phyloP scores from a whole-genome alignment of 768 basidiomycete species.

The Suillus subaureus region DNA sequence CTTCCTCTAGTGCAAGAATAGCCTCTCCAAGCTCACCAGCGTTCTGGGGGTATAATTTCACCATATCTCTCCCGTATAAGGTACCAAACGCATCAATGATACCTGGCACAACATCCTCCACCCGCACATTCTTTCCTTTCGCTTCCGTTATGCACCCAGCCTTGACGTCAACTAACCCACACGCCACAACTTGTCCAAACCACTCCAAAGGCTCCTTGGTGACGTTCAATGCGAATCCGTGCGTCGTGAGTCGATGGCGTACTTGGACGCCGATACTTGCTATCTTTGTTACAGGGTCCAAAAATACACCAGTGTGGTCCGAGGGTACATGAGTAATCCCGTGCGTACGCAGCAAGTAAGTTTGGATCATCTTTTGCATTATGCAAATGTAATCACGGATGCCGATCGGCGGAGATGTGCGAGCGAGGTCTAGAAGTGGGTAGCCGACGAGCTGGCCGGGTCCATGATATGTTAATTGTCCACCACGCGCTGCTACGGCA shows the following conservation, averaged over 20 bases:
- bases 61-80: conserved; percentile 51
- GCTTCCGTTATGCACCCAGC: conserved; percentile 68
- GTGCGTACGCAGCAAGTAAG: conserved; percentile 62
- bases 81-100: conserved; percentile 51
- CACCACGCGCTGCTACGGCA: conserved; percentile 79
- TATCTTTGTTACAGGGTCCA: conserved; percentile 79
- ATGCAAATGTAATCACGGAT: conserved; percentile 84
- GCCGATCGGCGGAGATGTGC: conserved; percentile 68
- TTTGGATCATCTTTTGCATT: conserved; percentile 72
- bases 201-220: conserved; percentile 78
- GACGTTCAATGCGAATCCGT: conserved; percentile 94
- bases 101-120: conserved; percentile 54
- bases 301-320: conserved; percentile 90
- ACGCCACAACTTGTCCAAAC: conserved; percentile 90
- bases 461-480: conserved; percentile 95
- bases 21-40: conserved; percentile 51
- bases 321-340: conserved; percentile 58
- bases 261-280: conserved; percentile 97
- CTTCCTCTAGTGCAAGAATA: conserved; percentile 49
- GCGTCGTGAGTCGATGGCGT: conserved; percentile 89
- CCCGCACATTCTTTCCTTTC: conserved; percentile 37
- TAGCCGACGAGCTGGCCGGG: conserved; percentile 98
- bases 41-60: conserved; percentile 41
- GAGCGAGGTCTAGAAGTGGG: conserved; percentile 87
- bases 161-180: conserved; percentile 82